These are phyloP conservation scores for Albugo candida DNA, from an alignment of 352 stramenopile species.

Conservation along the genomic window DNA sequence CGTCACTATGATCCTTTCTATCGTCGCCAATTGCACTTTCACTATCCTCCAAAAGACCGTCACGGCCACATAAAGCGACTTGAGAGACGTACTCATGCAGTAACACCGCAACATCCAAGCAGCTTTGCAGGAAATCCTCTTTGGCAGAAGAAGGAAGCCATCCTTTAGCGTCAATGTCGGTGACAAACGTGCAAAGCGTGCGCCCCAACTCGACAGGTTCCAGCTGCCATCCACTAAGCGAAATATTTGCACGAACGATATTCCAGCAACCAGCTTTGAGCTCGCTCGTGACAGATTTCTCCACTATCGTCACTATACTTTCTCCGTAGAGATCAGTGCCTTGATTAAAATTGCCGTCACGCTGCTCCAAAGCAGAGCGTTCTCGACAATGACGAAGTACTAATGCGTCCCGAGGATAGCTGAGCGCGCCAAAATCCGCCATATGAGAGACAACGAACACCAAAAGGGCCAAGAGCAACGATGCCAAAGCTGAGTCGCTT, in stretches of 20 bases:
- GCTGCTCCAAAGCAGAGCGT: conserved; percentile 23
- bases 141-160: conserved; percentile 26
- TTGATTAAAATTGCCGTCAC: conserved; percentile 11
- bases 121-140: conserved; percentile 27
- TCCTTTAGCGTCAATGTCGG: conserved; percentile 37
- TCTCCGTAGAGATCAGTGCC: conserved; percentile 12
- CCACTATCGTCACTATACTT: conserved; percentile 46
- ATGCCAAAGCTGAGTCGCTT: not conserved
- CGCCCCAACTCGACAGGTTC: conserved; percentile 37
- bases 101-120: conserved; percentile 34
- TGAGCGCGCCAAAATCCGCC: conserved; percentile 30
- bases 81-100: conserved; percentile 15
- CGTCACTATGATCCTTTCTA: conserved; percentile 6
- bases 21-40: conserved; percentile 20
- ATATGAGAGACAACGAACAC: conserved; percentile 14
- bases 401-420: conserved; percentile 39
- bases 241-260: conserved; percentile 34
- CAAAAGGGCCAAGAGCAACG: not conserved
- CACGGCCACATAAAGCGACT: conserved; percentile 8
- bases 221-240: conserved; percentile 50
- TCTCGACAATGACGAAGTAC: conserved; percentile 55
- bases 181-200: conserved; percentile 55
- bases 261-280: conserved; percentile 23
- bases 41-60: conserved; percentile 15
- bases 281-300: conserved; percentile 64